Evolutionary conservation across 331 rosid species (phyloP).

Genomic region (Acacia pycnantha): DNA sequence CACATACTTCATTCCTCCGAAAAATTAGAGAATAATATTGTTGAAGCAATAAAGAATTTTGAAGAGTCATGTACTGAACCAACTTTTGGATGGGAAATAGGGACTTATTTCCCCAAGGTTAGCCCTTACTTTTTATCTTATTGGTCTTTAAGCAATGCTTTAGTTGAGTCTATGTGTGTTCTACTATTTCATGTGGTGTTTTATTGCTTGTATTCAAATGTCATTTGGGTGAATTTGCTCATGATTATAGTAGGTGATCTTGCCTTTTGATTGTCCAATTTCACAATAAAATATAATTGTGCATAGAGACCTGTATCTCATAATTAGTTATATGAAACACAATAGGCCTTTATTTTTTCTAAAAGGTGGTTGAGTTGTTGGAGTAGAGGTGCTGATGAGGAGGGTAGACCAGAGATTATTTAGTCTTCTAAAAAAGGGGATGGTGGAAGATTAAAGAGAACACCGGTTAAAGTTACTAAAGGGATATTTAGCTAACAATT

Average conservation of each 20-base stretch:
- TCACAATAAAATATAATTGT: too few relatives aligned
- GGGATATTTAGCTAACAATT: too few relatives aligned
- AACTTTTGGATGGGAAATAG: conserved; percentile 69
- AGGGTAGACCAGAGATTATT: too few relatives aligned
- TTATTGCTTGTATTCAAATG: too few relatives aligned
- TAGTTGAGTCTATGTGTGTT: neutral
- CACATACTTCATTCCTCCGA: conserved; percentile 49
- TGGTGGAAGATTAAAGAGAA: neutral
- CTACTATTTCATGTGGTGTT: neutral
- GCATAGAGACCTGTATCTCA: neutral
- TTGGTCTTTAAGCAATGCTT: neutral
- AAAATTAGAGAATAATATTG: conserved; percentile 38
- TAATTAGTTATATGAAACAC: too few relatives aligned
- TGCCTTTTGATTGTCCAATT: neutral
- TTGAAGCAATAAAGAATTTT: conserved; percentile 25
- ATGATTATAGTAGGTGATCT: neutral
- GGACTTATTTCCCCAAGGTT: conserved; percentile 53
- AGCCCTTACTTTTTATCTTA: conserved; percentile 4
- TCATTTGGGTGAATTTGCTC: neutral
- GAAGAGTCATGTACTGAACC: conserved; percentile 35
- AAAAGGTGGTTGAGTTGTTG: too few relatives aligned
- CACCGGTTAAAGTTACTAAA: too few relatives aligned
- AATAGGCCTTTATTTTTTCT: too few relatives aligned
- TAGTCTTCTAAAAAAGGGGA: too few relatives aligned
- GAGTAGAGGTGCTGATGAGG: neutral